phyloP scores from a whole-genome alignment of 2,329 filamentous ascomycete species.

The Aspergillus pseudotamarii region DNA sequence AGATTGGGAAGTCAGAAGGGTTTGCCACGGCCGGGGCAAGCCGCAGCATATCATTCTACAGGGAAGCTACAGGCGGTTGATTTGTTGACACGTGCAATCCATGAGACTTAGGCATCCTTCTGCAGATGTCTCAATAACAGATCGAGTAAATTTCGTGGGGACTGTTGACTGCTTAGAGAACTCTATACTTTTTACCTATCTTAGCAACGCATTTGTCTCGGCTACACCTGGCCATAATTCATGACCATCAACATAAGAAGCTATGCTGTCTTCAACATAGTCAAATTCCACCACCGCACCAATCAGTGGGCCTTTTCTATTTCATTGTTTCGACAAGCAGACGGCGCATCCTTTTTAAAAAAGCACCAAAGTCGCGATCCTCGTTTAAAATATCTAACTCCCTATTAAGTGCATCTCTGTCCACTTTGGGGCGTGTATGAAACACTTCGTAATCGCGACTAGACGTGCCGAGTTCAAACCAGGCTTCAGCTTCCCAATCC shows the following conservation, averaged over 20 bases:
- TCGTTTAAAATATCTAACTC: conserved; percentile 62
- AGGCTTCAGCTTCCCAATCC: conserved; percentile 85
- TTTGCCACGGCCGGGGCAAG: conserved; percentile 81
- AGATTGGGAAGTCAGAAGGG: conserved; percentile 62
- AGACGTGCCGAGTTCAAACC: conserved; percentile 86
- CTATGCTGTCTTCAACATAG: neutral
- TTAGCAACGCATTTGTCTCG: neutral
- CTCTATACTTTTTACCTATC: neutral
- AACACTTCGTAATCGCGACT: conserved; percentile 83
- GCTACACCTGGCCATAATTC: neutral
- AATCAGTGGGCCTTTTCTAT: conserved; percentile 19
- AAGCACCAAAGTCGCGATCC: conserved; percentile 60
- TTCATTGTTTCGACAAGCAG: conserved; percentile 61
- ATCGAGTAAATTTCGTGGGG: neutral
- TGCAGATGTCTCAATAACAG: neutral
- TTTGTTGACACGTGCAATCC: neutral
- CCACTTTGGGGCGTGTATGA: conserved; percentile 71
- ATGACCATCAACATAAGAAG: neutral
- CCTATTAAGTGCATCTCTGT: conserved; percentile 56
- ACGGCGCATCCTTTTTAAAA: conserved; percentile 65
- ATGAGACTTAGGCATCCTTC: neutral
- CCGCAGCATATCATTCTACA: conserved; percentile 76
- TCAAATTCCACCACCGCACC: neutral
- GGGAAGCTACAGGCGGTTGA: conserved; percentile 71
- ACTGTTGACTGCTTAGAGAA: neutral